phyloP scores from a whole-genome alignment of 2,329 filamentous ascomycete species.

The Diaporthe vaccinii region DNA sequence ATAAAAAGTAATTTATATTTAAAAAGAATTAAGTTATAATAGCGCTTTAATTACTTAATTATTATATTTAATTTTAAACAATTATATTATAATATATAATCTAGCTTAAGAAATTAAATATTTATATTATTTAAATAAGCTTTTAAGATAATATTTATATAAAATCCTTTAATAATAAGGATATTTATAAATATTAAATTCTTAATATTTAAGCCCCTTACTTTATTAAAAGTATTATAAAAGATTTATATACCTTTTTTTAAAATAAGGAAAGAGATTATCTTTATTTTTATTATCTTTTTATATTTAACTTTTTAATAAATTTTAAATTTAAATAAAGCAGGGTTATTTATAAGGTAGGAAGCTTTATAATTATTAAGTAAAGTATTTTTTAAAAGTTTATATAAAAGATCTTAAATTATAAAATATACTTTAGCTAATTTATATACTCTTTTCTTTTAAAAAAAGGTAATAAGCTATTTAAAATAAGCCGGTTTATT shows the following conservation, averaged over 20 bases:
- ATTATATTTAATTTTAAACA: neutral
- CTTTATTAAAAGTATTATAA: neutral
- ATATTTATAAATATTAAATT: neutral
- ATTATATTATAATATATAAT: neutral
- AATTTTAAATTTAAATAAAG: neutral
- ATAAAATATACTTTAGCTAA: too few relatives aligned
- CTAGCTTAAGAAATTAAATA: neutral
- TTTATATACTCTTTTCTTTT: too few relatives aligned
- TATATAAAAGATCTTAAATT: neutral
- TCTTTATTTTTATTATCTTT: neutral
- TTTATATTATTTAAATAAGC: neutral
- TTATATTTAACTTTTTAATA: neutral
- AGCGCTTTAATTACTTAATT: neutral
- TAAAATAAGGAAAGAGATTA: neutral
- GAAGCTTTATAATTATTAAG: neutral
- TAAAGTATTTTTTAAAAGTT: neutral
- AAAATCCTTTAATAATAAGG: neutral
- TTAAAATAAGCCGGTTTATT: too few relatives aligned
- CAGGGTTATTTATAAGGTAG: too few relatives aligned
- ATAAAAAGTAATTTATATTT: too few relatives aligned
- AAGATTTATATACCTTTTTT: neutral
- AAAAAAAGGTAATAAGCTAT: too few relatives aligned
- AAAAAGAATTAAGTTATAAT: neutral
- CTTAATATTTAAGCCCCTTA: neutral
- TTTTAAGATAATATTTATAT: slow-evolving; percentile 11